Evolutionary conservation across 768 basidiomycete species (phyloP).

Genomic region (Kwoniella sp.): DNA sequence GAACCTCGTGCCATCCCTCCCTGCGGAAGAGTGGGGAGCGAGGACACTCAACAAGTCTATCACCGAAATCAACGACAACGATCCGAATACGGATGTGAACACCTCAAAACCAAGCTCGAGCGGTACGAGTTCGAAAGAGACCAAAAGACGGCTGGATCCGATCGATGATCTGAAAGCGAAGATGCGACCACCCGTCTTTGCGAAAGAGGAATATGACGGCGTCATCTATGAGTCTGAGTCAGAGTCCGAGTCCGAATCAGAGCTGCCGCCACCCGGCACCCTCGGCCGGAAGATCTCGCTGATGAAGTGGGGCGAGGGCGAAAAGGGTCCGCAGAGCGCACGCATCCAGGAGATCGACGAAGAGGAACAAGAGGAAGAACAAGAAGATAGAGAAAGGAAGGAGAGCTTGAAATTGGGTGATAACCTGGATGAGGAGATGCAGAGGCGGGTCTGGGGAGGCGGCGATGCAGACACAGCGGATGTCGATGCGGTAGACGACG

Average conservation of each 20-base stretch:
- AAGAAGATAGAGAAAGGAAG: conserved; percentile 13
- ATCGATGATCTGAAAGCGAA: conserved; percentile 9
- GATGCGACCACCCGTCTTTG: conserved; percentile 75
- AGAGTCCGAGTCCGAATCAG: conserved; percentile 63
- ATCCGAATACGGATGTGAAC: neutral
- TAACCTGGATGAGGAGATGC: conserved; percentile 43
- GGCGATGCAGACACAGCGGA: conserved; percentile 21
- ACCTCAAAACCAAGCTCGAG: neutral
- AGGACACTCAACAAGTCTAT: conserved; percentile 20
- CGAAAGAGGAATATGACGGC: conserved; percentile 85
- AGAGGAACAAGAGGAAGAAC: conserved; percentile 25
- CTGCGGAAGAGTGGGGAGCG: conserved; percentile 83
- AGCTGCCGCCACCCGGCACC: conserved; percentile 36
- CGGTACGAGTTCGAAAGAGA: conserved; percentile 3
- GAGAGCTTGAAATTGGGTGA: conserved; percentile 20
- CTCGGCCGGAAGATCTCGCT: conserved; percentile 42
- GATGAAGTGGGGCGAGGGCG: conserved; percentile 42
- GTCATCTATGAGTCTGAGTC: conserved; percentile 74
- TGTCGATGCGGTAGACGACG: conserved; percentile 59
- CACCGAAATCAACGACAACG: neutral
- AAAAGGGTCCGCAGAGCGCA: conserved; percentile 19
- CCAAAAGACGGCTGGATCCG: conserved; percentile 7
- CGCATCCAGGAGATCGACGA: conserved; percentile 36
- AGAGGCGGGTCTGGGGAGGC: conserved; percentile 30
- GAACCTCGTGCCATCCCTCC: conserved; percentile 76